Evolutionary conservation across 2,329 filamentous ascomycete genomes (phyloP), one percentile per base, ranked within the genome.

Genomic region (Incumbomyces delicatus): DNA sequence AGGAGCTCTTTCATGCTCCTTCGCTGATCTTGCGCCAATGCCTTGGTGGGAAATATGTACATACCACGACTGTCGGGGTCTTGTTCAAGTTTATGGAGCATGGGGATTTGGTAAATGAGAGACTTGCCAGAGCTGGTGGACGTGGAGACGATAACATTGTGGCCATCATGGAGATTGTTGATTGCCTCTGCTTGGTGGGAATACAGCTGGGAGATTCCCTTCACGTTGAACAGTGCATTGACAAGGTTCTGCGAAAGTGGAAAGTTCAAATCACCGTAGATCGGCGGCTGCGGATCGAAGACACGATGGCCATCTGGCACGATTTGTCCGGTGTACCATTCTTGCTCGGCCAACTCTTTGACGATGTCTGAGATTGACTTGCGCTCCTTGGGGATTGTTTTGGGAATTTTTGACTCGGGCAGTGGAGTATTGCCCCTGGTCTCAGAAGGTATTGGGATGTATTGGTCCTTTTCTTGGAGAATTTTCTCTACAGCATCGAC

Each of bases 11-110:
- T 86, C 61, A 98, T 71, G 55, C 88, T 95, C 55, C 88, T 77
- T 56, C 83, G 81, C 64, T 98, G 92, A 64, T 98, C 92, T 62
- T 98, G 92, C 0, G 92, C 90, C 13, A 98, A 69, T 1, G 92
- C 92, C 66, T 98, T 98, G 0, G 92, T 98, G 0, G 92, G 92
- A 51, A 98, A 98, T 31, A 98, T 95, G 62, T 95, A 96, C 81
- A 98, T 87, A 2, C 92, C 92, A 57, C 92, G 75, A 7, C 86
- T 85, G 47, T 81, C 73, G 2, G 66, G 69, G 58, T 96, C 85
- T 44, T 78, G 72, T 63, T 98, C 90, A 2, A 98, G 69, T 41
- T 87, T 84, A 60, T 94, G 81, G 10, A 98, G 68, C 37, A 98
- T 87, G 0, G 92, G 92, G 13, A 98, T 76, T 60, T 98, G 92